Percentiles rank a stretch among this genome's conserved stretches.
These are phyloP conservation scores for Aspergillus nanangensis DNA, from an alignment of 495 filamentous ascomycete species.

Conservation along the genomic window DNA sequence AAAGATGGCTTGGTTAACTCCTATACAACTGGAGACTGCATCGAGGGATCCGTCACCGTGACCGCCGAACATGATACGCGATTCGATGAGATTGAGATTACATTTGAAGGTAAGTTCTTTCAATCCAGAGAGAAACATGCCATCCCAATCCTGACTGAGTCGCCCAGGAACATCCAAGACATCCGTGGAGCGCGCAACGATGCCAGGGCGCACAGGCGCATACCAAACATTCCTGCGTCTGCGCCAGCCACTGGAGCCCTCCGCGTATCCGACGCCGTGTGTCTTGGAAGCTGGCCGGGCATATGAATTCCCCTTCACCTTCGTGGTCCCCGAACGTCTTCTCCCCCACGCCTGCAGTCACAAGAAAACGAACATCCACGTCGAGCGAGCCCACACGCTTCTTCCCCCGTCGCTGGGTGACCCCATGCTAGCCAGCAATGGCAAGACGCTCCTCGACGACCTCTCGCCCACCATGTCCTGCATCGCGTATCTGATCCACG, in stretches of 20 bases:
- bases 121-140: no score
- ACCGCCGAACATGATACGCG: conserved; percentile 59
- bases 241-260: conserved; percentile 68
- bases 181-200: conserved; percentile 46
- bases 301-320: conserved; percentile 80
- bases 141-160: conserved; percentile 20
- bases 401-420: conserved; percentile 82
- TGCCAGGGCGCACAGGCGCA: conserved; percentile 48
- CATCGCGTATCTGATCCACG: conserved; percentile 71
- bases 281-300: conserved; percentile 60
- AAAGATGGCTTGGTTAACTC: conserved; percentile 35
- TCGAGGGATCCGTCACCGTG: conserved; percentile 55
- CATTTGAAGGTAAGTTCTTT: conserved; percentile 60
- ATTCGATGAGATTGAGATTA: conserved; percentile 79
- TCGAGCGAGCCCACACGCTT: conserved; percentile 68
- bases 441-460: conserved; percentile 62
- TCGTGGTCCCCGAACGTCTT: conserved; percentile 75
- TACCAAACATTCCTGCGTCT: conserved; percentile 72
- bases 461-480: conserved; percentile 76
- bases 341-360: conserved; percentile 60
- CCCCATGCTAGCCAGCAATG: conserved; percentile 48
- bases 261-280: conserved; percentile 64
- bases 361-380: conserved; percentile 45
- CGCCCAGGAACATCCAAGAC: conserved; percentile 43
- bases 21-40: conserved; percentile 57